These are phyloP conservation scores for Podospora conica DNA, from an alignment of 495 filamentous ascomycete species.

Conservation along the genomic window DNA sequence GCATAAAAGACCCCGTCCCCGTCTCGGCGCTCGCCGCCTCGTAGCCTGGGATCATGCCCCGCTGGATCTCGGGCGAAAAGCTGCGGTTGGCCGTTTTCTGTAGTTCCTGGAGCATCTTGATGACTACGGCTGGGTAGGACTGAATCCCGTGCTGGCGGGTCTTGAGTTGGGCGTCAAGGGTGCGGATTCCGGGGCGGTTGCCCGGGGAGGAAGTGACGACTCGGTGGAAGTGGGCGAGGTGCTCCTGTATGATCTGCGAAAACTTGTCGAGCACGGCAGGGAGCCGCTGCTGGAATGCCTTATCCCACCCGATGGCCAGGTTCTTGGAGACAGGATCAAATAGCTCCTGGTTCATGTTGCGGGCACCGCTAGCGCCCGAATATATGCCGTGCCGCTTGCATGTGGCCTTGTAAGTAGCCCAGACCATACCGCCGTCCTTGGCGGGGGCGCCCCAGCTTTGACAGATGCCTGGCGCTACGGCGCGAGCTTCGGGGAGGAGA, in stretches of 20 bases:
- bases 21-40: constrained; percentile 7
- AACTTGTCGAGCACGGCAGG: constrained; percentile 22
- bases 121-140: constrained; percentile 26
- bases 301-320: constrained; percentile 53
- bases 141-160: constrained; percentile 32
- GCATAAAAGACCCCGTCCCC: constrained; percentile 39
- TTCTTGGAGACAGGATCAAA: constrained; percentile 48
- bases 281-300: constrained; percentile 39
- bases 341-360: constrained; percentile 47
- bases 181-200: constrained; percentile 22
- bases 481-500: constrained; percentile 31
- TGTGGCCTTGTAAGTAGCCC: constrained; percentile 58
- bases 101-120: constrained; percentile 31
- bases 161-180: constrained; percentile 36
- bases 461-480: constrained; percentile 35
- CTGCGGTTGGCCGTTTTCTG: constrained; percentile 53
- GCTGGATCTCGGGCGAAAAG: constrained; percentile 48
- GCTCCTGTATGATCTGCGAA: neutral
- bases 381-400: constrained; percentile 42
- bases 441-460: constrained; percentile 45
- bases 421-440: constrained; percentile 44
- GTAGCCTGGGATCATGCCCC: constrained; percentile 46
- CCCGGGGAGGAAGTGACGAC: constrained; percentile 23
- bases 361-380: constrained; percentile 27
- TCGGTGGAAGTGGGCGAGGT: constrained; percentile 34